These are phyloP conservation scores for Leishmania gerbilli DNA, from an alignment of 208 protist species.

Conservation along the genomic window DNA sequence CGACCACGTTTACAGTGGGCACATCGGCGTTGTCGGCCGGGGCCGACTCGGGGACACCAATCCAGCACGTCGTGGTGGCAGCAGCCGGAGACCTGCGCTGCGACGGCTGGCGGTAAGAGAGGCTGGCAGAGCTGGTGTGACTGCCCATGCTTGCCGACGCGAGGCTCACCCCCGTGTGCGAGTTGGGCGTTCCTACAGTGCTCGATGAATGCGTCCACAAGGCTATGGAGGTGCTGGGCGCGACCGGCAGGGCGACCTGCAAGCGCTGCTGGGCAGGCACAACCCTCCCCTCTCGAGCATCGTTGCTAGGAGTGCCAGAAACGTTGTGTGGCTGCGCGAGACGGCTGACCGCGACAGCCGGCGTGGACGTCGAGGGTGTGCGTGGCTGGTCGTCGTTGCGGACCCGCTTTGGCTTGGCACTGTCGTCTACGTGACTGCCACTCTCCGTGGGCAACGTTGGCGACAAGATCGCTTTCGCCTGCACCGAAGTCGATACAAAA, in stretches of 20 bases:
- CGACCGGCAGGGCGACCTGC: constrained; percentile 12
- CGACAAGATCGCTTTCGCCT: background rate
- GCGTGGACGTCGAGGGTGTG: background rate
- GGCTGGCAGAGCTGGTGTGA: background rate
- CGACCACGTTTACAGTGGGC: constrained; percentile 28
- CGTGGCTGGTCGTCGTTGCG: background rate
- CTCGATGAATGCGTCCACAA: constrained; percentile 11
- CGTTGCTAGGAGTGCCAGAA: background rate
- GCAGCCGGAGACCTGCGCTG: background rate
- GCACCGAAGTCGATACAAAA: constrained; percentile 25
- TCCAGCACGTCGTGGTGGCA: constrained; percentile 15
- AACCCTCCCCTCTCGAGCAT: background rate
- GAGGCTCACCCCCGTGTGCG: background rate
- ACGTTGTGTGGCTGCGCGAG: background rate
- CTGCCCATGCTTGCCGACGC: background rate
- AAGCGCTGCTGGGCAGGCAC: constrained; percentile 9
- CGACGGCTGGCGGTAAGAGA: constrained; percentile 1
- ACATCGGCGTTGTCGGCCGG: constrained; percentile 7
- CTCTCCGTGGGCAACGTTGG: background rate
- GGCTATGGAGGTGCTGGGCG: background rate
- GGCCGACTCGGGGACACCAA: constrained; percentile 8
- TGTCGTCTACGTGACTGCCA: background rate
- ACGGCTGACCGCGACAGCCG: background rate
- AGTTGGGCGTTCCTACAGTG: constrained; percentile 11
- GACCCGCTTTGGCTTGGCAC: constrained; percentile 1